phyloP scores from a whole-genome alignment of 441 rosid species.

The Populus hybrid region DNA sequence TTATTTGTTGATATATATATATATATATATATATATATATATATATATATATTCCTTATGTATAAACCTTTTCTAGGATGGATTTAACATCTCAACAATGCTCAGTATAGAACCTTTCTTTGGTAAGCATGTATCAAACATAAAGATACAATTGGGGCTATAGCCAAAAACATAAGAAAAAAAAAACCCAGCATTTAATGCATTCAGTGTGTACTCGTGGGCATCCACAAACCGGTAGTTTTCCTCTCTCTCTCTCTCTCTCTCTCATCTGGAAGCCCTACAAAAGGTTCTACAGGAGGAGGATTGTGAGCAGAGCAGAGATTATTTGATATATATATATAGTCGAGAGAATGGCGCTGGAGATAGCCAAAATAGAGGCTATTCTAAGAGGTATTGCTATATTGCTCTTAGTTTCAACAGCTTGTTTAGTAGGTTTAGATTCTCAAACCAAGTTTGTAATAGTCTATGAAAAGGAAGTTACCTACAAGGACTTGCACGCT shows the following conservation, averaged over 20 bases:
- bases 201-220: background rate
- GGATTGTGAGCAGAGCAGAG: background rate
- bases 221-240: background rate
- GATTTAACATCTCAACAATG: no score
- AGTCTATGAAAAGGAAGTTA: conserved; percentile 32
- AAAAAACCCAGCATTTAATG: background rate
- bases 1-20: no score
- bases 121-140: no score
- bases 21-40: no score
- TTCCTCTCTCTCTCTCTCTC: background rate
- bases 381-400: conserved; percentile 36
- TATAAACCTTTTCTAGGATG: no score
- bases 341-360: background rate
- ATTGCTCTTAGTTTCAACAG: conserved; percentile 32
- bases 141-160: background rate
- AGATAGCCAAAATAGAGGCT: conserved; percentile 28
- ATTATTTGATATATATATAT: no score
- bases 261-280: background rate
- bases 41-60: no score
- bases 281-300: background rate
- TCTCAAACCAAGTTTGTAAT: conserved; percentile 40
- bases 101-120: no score
- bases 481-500: conserved; percentile 44
- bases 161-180: background rate
- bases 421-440: conserved; percentile 40